Conservation (phyloP, 306 rosid species). For the Heteromeles arbutifolia region DNA sequence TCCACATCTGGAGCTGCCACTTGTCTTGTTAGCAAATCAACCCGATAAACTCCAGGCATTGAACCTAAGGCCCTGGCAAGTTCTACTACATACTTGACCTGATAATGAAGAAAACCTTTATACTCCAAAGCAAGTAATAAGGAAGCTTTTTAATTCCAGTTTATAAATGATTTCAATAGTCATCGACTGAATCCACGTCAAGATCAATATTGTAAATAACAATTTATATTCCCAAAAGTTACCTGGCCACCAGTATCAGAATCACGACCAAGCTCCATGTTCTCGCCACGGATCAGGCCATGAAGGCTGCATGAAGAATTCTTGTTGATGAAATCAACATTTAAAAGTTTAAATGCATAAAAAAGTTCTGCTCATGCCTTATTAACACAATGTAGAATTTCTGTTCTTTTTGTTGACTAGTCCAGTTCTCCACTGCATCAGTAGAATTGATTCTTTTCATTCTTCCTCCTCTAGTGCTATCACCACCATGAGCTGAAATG, state of each 20-base stretch:
- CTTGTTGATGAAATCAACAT: constrained; percentile 16
- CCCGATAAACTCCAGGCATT: constrained; percentile 60
- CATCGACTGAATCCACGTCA: neutral
- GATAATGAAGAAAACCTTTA: neutral
- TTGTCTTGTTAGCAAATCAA: constrained; percentile 56
- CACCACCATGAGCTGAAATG: constrained; percentile 28
- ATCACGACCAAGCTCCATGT: constrained; percentile 67
- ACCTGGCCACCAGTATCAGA: constrained; percentile 69
- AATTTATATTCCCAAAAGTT: neutral
- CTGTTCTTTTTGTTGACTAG: constrained; percentile 41
- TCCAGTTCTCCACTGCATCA: constrained; percentile 49
- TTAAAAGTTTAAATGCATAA: neutral
- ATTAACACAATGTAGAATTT: constrained; percentile 45
- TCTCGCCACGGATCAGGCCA: constrained; percentile 54
- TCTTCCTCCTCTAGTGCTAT: constrained; percentile 23
- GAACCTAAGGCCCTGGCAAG: constrained; percentile 51
- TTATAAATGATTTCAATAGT: neutral
- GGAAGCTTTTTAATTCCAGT: neutral
- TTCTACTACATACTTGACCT: constrained; percentile 60
- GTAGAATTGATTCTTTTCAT: constrained; percentile 37
- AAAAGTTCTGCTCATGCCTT: constrained; percentile 33
- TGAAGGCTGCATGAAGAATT: constrained; percentile 43
- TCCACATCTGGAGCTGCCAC: constrained; percentile 51
- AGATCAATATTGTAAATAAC: neutral
- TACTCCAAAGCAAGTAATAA: constrained; percentile 7